phyloP scores from a whole-genome alignment of 2,329 filamentous ascomycete genomes.

The Nemania diffusa region DNA sequence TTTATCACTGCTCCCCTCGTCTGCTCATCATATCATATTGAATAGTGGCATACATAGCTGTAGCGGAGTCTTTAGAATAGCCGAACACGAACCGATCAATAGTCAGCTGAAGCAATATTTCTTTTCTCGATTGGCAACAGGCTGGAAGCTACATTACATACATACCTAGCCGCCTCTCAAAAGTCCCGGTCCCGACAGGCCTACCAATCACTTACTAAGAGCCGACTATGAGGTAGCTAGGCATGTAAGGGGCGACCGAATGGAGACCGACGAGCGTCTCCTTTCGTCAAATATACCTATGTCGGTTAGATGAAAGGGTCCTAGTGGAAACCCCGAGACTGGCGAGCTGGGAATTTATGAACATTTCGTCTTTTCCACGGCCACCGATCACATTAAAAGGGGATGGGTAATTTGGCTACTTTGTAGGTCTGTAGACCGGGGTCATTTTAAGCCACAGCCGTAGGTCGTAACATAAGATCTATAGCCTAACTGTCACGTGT shows the following conservation, averaged over 20 bases:
- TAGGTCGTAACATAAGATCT: background rate
- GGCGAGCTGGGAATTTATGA: background rate
- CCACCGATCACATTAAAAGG: conserved; percentile 16
- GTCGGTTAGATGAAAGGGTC: background rate
- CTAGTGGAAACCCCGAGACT: background rate
- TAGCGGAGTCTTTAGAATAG: background rate
- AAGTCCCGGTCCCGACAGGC: conserved; percentile 3
- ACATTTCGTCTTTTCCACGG: conserved; percentile 5
- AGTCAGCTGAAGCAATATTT: conserved; percentile 28
- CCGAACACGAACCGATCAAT: conserved; percentile 1
- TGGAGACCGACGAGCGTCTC: conserved; percentile 11
- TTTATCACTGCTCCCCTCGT: background rate
- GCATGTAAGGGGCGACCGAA: conserved; percentile 15
- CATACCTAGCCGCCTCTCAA: background rate
- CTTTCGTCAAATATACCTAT: conserved; percentile 22
- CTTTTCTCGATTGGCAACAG: conserved; percentile 5
- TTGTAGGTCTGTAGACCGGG: conserved; percentile 1
- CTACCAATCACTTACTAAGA: conserved; percentile 32
- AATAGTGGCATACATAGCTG: background rate
- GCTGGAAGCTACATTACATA: conserved; percentile 13
- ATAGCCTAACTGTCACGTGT: conserved; percentile 23
- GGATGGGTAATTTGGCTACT: background rate
- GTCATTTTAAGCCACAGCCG: conserved; percentile 33
- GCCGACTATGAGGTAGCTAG: conserved; percentile 13
- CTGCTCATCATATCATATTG: conserved; percentile 14